Conservation (phyloP, 2,329 filamentous ascomycete genomes). For the Thermothelomyces thermophilus region DNA sequence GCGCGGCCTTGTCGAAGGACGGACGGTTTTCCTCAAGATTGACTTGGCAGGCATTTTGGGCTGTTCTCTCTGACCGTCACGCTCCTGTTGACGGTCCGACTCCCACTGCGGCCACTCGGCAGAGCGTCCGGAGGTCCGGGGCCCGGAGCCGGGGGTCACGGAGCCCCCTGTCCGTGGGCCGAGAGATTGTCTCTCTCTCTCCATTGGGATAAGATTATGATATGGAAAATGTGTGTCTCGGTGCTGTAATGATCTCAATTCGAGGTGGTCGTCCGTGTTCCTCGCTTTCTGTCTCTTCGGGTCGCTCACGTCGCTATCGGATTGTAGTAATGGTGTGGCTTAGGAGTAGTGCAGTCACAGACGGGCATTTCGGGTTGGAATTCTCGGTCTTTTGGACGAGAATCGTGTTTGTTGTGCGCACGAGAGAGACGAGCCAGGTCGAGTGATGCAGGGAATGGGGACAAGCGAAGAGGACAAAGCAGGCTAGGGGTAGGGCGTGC, state of each 20-base stretch:
- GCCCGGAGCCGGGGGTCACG: constrained; percentile 16
- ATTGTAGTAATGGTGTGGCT: constrained; percentile 18
- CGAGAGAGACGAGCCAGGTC: constrained; percentile 13
- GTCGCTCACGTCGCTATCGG: constrained; percentile 15
- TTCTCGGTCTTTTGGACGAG: constrained; percentile 20
- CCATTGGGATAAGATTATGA: constrained; percentile 14
- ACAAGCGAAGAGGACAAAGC: constrained; percentile 15
- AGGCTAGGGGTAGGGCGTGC: constrained; percentile 21
- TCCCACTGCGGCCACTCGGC: constrained; percentile 23
- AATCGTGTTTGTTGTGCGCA: constrained; percentile 21
- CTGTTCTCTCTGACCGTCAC: constrained; percentile 10
- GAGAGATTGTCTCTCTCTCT: constrained; percentile 23
- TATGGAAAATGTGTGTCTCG: not conserved
- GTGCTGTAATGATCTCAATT: not conserved
- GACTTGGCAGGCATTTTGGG: constrained; percentile 21
- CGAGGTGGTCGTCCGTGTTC: too few species aligned
- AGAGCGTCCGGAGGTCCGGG: constrained; percentile 14
- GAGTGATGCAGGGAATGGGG: constrained; percentile 15
- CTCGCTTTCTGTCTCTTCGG: not conserved
- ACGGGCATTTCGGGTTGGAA: constrained; percentile 22
- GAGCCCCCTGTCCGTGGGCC: constrained; percentile 22
- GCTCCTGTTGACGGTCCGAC: constrained; percentile 12
- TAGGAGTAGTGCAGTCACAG: constrained; percentile 16
- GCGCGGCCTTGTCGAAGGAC: constrained; percentile 19
- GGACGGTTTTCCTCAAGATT: constrained; percentile 20